Evolutionary conservation across 202 grass and related monocot genomes (phyloP).

Genomic region (Zoysia matrella): DNA sequence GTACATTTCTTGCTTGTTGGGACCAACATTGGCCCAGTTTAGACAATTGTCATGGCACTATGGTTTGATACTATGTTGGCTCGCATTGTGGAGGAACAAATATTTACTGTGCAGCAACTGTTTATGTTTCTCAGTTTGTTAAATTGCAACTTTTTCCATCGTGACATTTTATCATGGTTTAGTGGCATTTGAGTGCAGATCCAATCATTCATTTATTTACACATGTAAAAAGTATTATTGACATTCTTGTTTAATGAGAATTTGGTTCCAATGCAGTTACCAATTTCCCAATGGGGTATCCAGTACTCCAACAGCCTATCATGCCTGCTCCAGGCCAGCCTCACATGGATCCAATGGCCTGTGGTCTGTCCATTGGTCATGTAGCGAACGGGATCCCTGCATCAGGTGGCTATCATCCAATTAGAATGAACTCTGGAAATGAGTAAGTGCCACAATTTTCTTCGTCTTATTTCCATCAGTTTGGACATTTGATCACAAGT

Average conservation of each 20-base stretch:
- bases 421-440: conserved; percentile 83
- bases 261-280: conserved; percentile 80
- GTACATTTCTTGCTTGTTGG: conserved; percentile 4
- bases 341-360: conserved; percentile 66
- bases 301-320: conserved; percentile 74
- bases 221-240: conserved; percentile 33
- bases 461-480: background rate
- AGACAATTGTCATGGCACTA: background rate
- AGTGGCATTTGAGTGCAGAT: background rate
- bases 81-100: background rate
- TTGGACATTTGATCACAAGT: background rate
- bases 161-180: conserved; percentile 13
- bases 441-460: conserved; percentile 66
- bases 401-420: conserved; percentile 76
- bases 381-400: conserved; percentile 91
- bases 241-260: conserved; percentile 57
- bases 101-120: conserved; percentile 3
- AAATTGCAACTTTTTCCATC: conserved; percentile 5
- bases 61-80: conserved; percentile 1
- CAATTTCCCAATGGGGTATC: conserved; percentile 37
- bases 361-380: conserved; percentile 76
- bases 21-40: background rate
- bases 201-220: conserved; percentile 29
- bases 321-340: conserved; percentile 70
- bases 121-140: conserved; percentile 19